A percentile compares a stretch with the other conserved stretches of the same genome.
Conservation (phyloP, 2,329 filamentous ascomycete species). For the Periconia sp. region DNA sequence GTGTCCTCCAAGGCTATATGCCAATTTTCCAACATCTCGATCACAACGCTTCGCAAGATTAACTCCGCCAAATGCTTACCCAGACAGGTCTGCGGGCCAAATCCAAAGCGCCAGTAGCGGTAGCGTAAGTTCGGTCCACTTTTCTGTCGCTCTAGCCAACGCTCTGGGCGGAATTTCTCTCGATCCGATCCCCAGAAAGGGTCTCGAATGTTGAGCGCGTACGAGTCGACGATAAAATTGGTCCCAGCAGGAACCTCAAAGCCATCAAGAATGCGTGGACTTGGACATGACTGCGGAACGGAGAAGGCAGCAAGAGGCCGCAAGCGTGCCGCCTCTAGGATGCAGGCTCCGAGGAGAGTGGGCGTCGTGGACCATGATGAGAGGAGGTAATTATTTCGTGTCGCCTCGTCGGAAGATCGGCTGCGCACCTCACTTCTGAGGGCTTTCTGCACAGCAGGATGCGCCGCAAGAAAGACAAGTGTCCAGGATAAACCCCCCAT, state of each 20-base stretch:
- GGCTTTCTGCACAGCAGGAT: conserved; percentile 39
- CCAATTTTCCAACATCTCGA: background rate
- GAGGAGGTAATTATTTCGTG: conserved; percentile 10
- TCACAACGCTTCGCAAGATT: background rate
- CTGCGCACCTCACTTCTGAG: conserved; percentile 15
- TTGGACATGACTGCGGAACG: conserved; percentile 49
- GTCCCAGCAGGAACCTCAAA: conserved; percentile 43
- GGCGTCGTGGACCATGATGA: background rate
- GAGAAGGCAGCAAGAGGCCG: conserved; percentile 50
- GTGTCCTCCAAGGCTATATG: background rate
- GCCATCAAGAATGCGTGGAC: conserved; percentile 24
- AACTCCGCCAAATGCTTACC: conserved; percentile 50
- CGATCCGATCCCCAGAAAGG: conserved; percentile 49
- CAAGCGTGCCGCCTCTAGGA: conserved; percentile 50
- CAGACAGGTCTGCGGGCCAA: conserved; percentile 52
- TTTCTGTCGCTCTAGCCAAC: conserved; percentile 15
- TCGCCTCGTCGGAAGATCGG: background rate
- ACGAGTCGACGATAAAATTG: conserved; percentile 52
- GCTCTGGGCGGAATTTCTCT: conserved; percentile 40
- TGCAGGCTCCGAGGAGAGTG: conserved; percentile 26
- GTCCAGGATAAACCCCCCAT: conserved; percentile 52
- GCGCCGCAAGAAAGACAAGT: conserved; percentile 49
- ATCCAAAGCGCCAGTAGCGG: conserved; percentile 48
- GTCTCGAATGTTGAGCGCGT: conserved; percentile 51
- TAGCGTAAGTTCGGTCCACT: conserved; percentile 36